Evolutionary conservation across 116 monocot genomes (phyloP), one percentile per base, ranked within the genome.

Genomic region (Phalaenopsis hybrid): DNA sequence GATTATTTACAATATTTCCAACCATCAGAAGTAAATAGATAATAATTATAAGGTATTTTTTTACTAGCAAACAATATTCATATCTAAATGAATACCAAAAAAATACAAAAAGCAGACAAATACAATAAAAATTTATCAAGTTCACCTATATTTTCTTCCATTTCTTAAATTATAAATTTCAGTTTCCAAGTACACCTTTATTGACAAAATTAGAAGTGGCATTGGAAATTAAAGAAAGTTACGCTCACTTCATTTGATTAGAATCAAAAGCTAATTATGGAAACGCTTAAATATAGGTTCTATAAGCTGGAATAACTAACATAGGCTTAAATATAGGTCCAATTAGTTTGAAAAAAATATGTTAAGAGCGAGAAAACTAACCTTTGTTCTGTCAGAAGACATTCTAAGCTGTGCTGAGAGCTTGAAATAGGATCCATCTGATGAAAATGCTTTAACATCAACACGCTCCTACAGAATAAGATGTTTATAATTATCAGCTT

Each of bases 301-400:
- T 3, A 37, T 41, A 72, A 37, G 31, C 72, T 34, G 72, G 15
- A 33, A 41, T 15, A 72, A 37, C 72, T 72, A 72, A 37, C 72
- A 41, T 0, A 11, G 37, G 21, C 25, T 72, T 37, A 72, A 25
- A 72, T 55, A 55, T 55, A 55, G 72, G 41, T 37, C 12, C 41
- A 72, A 72, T 37, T 72, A 37, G 72, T 13, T 25, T 34, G 31
- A 20, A 21, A 28, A 28, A 21, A 49, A 77, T 28, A 31, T 25
- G 10, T 21, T 44, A 46, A 46, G 2, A 37, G 15, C 8, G 79
- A 82, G 63, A 44, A 67, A 37, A 70, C 6, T 1, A 69, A 98
- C 98, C 98, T 98, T 98, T 83, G 98, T 98, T 84, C 98, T 91
- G 79, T 98, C 93, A 84, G 95, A 98, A 81, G 90, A 85, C 95